phyloP scores from a whole-genome alignment of 2,329 filamentous ascomycete species.

The Cladosporium sp. region DNA sequence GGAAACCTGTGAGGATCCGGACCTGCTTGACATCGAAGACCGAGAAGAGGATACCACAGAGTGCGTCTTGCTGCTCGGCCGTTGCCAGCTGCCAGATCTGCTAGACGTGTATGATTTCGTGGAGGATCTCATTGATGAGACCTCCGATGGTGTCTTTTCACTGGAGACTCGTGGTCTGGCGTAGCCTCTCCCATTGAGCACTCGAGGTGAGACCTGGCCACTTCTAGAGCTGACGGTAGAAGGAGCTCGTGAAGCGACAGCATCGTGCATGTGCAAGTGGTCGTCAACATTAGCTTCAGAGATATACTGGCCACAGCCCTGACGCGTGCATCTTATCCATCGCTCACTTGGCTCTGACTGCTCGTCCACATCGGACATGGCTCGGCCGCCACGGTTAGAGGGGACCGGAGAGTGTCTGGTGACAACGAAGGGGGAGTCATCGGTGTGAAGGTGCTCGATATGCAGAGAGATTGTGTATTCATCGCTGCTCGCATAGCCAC shows the following conservation, averaged over 20 bases:
- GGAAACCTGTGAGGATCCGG: neutral
- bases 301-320: slow-evolving; percentile 41
- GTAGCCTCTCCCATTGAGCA: neutral
- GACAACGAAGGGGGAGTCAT: slow-evolving; percentile 24
- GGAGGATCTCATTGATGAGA: neutral
- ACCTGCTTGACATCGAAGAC: neutral
- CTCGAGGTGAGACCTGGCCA: slow-evolving; percentile 24
- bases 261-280: slow-evolving; percentile 42
- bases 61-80: neutral
- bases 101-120: neutral
- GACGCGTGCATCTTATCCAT: slow-evolving; percentile 36
- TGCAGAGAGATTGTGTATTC: slow-evolving; percentile 28
- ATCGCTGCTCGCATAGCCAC: slow-evolving; percentile 22
- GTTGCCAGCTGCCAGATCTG: neutral
- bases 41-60: neutral
- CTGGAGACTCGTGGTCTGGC: neutral
- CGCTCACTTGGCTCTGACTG: slow-evolving; percentile 5
- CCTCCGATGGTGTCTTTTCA: neutral
- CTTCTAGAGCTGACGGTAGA: slow-evolving; percentile 32
- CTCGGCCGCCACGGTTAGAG: neutral
- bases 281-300: slow-evolving; percentile 41
- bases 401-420: neutral
- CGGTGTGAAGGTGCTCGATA: slow-evolving; percentile 31
- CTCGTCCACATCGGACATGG: neutral
- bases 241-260: slow-evolving; percentile 19